Evolutionary conservation across 139 green algal genomes (phyloP).

Genomic region (Parachlorella kessleri): DNA sequence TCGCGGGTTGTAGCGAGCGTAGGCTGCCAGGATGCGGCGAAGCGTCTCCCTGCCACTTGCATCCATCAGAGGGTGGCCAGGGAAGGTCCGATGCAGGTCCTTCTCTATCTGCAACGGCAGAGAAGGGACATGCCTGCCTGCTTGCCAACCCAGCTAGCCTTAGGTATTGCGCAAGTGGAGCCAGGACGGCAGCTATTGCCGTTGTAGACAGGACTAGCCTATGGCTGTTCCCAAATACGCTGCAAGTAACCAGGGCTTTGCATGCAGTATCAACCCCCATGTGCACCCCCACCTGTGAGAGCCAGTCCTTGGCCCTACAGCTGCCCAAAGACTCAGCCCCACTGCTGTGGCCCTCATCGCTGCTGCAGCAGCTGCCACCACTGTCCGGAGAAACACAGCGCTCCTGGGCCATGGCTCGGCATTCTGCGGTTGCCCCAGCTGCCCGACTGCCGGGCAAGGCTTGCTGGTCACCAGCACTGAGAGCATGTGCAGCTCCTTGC

Average conservation of each 20-base stretch:
- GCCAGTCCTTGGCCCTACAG: constrained; percentile 45
- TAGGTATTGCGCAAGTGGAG: background rate
- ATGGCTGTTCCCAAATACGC: background rate
- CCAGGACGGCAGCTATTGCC: constrained; percentile 8
- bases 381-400: background rate
- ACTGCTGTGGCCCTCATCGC: background rate
- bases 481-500: too few relatives aligned
- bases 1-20: constrained; percentile 65
- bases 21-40: constrained; percentile 75
- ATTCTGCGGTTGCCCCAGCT: too few relatives aligned
- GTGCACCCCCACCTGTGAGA: background rate
- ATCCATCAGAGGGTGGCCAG: constrained; percentile 73
- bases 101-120: constrained; percentile 80
- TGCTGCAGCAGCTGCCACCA: background rate
- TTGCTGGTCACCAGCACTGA: too few relatives aligned
- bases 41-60: constrained; percentile 56
- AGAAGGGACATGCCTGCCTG: background rate
- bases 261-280: background rate
- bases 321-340: background rate
- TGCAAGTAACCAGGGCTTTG: background rate
- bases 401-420: background rate
- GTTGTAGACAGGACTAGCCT: too few relatives aligned
- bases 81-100: constrained; percentile 84
- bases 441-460: too few relatives aligned
- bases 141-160: background rate